A percentile compares a stretch with the other conserved stretches of the same genome.
Conservation (phyloP, 1,139 yeast genomes). For the Saccharomyces hybrid region DNA sequence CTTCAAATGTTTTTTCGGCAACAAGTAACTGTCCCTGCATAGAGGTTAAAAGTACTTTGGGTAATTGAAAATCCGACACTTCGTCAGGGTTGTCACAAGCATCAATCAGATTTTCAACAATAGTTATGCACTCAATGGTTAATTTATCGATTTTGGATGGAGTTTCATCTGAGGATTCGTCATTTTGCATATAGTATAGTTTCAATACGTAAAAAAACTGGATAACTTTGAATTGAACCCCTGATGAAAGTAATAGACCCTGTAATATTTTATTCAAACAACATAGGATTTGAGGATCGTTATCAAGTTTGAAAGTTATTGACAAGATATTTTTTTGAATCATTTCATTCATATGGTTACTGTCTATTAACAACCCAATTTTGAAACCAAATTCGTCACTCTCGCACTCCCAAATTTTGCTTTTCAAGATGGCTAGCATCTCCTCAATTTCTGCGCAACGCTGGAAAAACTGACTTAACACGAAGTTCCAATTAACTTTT, state of each 20-base stretch:
- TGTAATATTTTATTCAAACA: constrained; percentile 14
- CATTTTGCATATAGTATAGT: constrained; percentile 1
- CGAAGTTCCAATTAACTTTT: constrained; percentile 7
- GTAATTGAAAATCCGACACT: constrained; percentile 7
- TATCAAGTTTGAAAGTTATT: constrained; percentile 11
- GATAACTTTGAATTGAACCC: constrained; percentile 11
- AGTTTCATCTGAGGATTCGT: background rate
- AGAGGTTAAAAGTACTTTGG: constrained; percentile 11
- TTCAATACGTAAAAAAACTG: constrained; percentile 11
- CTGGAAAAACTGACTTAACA: constrained; percentile 15
- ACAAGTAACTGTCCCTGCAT: constrained; percentile 10
- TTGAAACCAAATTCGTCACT: constrained; percentile 3
- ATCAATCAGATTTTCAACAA: constrained; percentile 6
- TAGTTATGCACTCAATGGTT: constrained; percentile 7
- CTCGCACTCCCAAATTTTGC: constrained; percentile 13
- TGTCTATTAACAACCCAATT: constrained; percentile 11
- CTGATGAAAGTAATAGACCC: constrained; percentile 18
- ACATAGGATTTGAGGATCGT: constrained; percentile 12
- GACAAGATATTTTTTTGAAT: constrained; percentile 19
- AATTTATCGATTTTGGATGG: constrained; percentile 3
- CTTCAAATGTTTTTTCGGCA: constrained; percentile 13
- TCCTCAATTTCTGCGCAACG: constrained; percentile 16
- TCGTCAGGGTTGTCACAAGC: constrained; percentile 8
- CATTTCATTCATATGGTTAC: constrained; percentile 11
- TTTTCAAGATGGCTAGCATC: constrained; percentile 14